Percentiles rank a stretch among this genome's conserved stretches.
These are phyloP conservation scores for Anthracocystis walkeri DNA, from an alignment of 1,284 basidiomycete species.

Conservation along the genomic window DNA sequence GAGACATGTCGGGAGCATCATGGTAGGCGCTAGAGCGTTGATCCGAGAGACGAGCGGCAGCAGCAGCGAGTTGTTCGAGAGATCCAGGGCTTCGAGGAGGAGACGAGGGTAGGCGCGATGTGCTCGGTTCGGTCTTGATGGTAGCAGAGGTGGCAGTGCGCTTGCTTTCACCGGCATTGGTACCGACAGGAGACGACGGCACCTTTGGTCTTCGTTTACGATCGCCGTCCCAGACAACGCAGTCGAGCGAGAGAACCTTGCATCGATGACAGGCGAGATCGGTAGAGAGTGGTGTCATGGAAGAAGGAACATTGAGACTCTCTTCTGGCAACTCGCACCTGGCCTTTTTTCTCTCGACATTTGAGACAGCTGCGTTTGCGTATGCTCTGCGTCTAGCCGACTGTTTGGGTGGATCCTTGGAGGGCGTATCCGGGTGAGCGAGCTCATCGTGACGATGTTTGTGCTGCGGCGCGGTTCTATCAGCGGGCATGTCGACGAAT, in stretches of 20 bases:
- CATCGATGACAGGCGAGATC: conserved; percentile 51
- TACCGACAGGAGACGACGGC: not conserved
- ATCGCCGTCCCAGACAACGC: conserved; percentile 59
- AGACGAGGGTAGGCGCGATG: conserved; percentile 24
- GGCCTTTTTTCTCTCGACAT: conserved; percentile 56
- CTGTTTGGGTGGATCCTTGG: conserved; percentile 22
- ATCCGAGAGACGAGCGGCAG: conserved; percentile 45
- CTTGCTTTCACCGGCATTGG: not conserved
- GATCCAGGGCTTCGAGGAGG: conserved; percentile 42
- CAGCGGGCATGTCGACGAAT: conserved; percentile 22
- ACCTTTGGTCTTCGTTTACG: conserved; percentile 50
- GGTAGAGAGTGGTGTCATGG: conserved; percentile 33
- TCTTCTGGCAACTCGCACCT: conserved; percentile 54
- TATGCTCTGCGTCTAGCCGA: conserved; percentile 45
- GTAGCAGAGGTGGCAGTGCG: not conserved
- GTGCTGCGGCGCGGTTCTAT: conserved; percentile 12
- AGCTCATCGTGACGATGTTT: conserved; percentile 14
- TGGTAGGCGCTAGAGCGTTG: conserved; percentile 21
- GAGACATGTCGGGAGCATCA: conserved; percentile 25
- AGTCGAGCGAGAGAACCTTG: conserved; percentile 48
- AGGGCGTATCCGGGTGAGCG: not conserved
- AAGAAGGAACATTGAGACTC: conserved; percentile 44
- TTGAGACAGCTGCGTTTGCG: conserved; percentile 57
- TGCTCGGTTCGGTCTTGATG: conserved; percentile 24
- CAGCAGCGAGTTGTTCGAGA: conserved; percentile 46